A percentile compares a stretch with the other conserved stretches of the same genome.
Evolutionary conservation across 2,329 filamentous ascomycete species (phyloP).

Genomic region (Phaeosphaeriaceae sp.): DNA sequence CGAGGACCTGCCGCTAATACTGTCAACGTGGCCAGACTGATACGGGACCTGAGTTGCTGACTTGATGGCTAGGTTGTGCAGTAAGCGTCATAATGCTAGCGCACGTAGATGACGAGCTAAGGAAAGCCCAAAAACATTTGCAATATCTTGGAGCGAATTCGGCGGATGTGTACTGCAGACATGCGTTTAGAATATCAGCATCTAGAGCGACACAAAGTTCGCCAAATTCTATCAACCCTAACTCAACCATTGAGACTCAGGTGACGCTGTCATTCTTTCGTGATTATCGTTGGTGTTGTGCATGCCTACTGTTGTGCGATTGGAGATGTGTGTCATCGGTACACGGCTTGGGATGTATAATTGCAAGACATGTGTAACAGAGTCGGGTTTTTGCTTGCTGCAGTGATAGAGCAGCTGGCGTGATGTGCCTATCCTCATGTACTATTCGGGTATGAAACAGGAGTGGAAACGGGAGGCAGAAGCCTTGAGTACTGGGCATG

Average conservation of each 20-base stretch:
- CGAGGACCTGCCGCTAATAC: conserved; percentile 20
- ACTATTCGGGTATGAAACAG: background rate
- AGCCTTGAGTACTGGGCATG: too few relatives aligned
- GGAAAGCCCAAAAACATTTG: background rate
- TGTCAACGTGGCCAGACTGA: conserved; percentile 32
- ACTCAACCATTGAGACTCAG: background rate
- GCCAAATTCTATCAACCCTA: background rate
- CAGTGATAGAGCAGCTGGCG: background rate
- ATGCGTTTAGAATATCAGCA: background rate
- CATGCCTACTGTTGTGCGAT: background rate
- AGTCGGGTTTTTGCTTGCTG: conserved; percentile 6
- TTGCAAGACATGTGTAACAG: conserved; percentile 3
- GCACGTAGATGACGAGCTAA: background rate
- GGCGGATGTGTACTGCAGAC: background rate
- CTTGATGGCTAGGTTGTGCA: conserved; percentile 42
- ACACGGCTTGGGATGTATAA: conserved; percentile 13
- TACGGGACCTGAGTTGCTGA: conserved; percentile 20
- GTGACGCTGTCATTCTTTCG: background rate
- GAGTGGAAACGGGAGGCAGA: too few relatives aligned
- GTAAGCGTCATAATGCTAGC: conserved; percentile 24
- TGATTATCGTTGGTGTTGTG: conserved; percentile 2
- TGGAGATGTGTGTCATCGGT: conserved; percentile 14
- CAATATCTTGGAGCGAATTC: conserved; percentile 4
- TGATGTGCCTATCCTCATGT: background rate
- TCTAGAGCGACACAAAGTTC: background rate